Percentiles rank a stretch among this genome's conserved stretches.
phyloP scores from a whole-genome alignment of 768 basidiomycete species.

The Lactifluus pinguis region DNA sequence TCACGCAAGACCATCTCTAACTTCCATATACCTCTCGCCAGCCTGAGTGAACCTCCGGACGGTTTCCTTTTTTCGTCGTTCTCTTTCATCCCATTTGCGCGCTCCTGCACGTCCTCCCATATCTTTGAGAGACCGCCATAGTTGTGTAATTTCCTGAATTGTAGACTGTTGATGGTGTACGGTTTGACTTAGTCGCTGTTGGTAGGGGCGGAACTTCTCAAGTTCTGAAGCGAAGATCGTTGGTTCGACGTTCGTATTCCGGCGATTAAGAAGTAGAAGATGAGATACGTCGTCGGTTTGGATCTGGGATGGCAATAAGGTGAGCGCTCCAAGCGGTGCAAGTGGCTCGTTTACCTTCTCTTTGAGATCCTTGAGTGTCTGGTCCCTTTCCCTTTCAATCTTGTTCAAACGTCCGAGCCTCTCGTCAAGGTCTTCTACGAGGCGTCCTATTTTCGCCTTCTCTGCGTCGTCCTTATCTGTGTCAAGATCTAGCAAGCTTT shows the following conservation, averaged over 20 bases:
- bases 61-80: constrained; percentile 69
- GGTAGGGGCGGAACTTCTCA: constrained; percentile 92
- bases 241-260: constrained; percentile 74
- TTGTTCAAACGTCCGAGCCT: constrained; percentile 68
- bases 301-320: constrained; percentile 40
- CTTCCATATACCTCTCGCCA: constrained; percentile 78
- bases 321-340: background rate
- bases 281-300: constrained; percentile 97
- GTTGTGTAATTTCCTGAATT: constrained; percentile 62
- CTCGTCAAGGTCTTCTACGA: constrained; percentile 72
- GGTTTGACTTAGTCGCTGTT: constrained; percentile 70
- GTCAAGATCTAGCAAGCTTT: constrained; percentile 67
- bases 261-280: constrained; percentile 81
- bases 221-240: constrained; percentile 87
- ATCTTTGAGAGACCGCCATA: constrained; percentile 69
- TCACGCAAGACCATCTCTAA: constrained; percentile 74
- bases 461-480: constrained; percentile 59
- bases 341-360: constrained; percentile 58
- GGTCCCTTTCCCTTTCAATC: constrained; percentile 75
- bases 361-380: constrained; percentile 89
- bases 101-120: constrained; percentile 69
- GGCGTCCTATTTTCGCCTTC: constrained; percentile 52
- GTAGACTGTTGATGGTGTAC: constrained; percentile 67
- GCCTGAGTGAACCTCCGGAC: constrained; percentile 65
- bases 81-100: constrained; percentile 72